Base-by-base conservation (phyloP, 2,329 filamentous ascomycete species). In the Pestalotiopsis sp. region DNA sequence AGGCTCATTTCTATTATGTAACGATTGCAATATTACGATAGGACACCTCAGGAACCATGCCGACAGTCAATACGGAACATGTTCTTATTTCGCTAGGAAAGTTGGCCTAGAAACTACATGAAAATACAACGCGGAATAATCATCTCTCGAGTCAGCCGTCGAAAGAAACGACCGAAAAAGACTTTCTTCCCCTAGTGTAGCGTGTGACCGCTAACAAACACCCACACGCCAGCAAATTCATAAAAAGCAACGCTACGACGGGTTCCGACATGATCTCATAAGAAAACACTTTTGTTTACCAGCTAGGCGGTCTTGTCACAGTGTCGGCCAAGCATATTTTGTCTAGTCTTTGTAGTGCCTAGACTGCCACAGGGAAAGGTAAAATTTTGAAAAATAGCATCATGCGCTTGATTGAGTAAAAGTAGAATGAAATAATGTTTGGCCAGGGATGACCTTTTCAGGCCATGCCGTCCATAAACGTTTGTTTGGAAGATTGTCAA, bases 401-500 rank as follows among this genome's bases (percentile, higher is more conserved):
- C 44, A 52, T 20, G 74, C 73, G 81, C 86, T 5, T 84, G 84
- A 0, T 17, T 35, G 30, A 84, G 86, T 5, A 78, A 78, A 68
- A 80, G 81, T 66, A 86, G 78, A 13, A 86, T 73, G 22, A 81
- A 73, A 68, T 86, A 84, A 44, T 86, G 67, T 4, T 80, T 76
- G 73, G 73, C 72, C 73, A 74, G 73, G 73, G 66, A 74, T 73
- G 70, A 68, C 70, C 71, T 64, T 38, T 65, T 60, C 58, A 71
- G 69, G 70, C 61, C 74, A 75, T 72, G 73, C 74, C 74, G 75
- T 75, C 75, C 75, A 74, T 75, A 66, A 65, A 68, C 74, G 74
- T 76, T 63, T 35, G 30, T 35, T 70, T 74, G 70, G 65, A 38
- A 56, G 56, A 65, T 35, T 66, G 61, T 44, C 59, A 58, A 20